Percentiles rank a stretch among this genome's conserved stretches.
phyloP scores from a whole-genome alignment of 2,329 filamentous ascomycete species.

The Exophiala sideris region DNA sequence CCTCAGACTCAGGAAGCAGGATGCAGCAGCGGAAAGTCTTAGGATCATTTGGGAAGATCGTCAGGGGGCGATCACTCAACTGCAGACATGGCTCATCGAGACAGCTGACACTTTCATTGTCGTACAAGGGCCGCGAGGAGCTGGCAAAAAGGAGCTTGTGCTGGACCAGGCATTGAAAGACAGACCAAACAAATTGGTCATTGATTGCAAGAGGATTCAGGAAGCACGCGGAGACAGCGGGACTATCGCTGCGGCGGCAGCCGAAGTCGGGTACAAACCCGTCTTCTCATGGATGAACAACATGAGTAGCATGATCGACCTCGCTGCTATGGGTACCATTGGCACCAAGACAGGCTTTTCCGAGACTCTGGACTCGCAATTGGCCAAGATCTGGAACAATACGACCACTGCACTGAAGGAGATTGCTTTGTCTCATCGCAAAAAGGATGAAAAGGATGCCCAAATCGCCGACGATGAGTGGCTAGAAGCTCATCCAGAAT shows the following conservation, averaged over 20 bases:
- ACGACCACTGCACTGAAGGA: slow-evolving; percentile 74
- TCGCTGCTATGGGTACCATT: slow-evolving; percentile 89
- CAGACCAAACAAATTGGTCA: slow-evolving; percentile 68
- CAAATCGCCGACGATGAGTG: slow-evolving; percentile 77
- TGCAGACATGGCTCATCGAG: slow-evolving; percentile 82
- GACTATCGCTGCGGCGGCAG: slow-evolving; percentile 77
- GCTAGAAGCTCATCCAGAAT: slow-evolving; percentile 83
- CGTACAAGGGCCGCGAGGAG: slow-evolving; percentile 85
- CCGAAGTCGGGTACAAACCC: slow-evolving; percentile 82
- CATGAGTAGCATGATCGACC: slow-evolving; percentile 84
- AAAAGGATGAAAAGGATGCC: slow-evolving; percentile 70
- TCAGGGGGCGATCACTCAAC: slow-evolving; percentile 73
- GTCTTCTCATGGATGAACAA: slow-evolving; percentile 97
- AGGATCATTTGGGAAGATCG: slow-evolving; percentile 85
- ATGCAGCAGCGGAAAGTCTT: slow-evolving; percentile 65
- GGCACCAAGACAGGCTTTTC: slow-evolving; percentile 93
- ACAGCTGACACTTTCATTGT: slow-evolving; percentile 90
- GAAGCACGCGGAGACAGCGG: slow-evolving; percentile 84
- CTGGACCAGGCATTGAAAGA: slow-evolving; percentile 77
- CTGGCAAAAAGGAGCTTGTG: slow-evolving; percentile 84
- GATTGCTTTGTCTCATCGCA: slow-evolving; percentile 67
- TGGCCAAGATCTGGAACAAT: slow-evolving; percentile 85
- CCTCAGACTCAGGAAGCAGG: slow-evolving; percentile 42
- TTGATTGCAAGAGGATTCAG: slow-evolving; percentile 91
- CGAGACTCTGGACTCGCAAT: slow-evolving; percentile 83